Evolutionary conservation across 1,284 basidiomycete genomes (phyloP), one percentile per base, ranked within the genome.

Genomic region (Hypsizygus ulmarius): DNA sequence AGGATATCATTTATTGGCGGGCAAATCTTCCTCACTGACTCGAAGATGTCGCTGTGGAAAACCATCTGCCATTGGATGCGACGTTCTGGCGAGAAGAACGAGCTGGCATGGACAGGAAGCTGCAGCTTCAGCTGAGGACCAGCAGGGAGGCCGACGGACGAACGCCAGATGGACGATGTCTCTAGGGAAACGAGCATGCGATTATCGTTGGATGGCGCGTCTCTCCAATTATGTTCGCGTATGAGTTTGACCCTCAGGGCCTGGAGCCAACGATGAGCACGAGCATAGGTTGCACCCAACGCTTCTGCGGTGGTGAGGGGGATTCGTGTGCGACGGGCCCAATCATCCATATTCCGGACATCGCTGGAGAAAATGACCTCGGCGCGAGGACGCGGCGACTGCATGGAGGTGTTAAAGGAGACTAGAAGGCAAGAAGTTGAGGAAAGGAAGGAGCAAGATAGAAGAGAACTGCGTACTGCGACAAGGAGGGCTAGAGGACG

Each of bases 41-140:
- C 85, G 70, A 90, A 90, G 49, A 84, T 81, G 63, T 88, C 86
- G 60, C 80, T 82, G 65, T 90, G 87, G 64, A 90, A 90, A 55
- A 89, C 86, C 87, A 90, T 90, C 64, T 90, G 81, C 87, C 88
- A 90, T 61, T 90, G 87, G 37, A 90, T 78, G 53, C 85, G 78
- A 57, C 88, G 73, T 64, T 90, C 85, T 10, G 87, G 86, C 44
- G 84, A 85, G 69, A 90, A 90, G 67, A 90, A 90, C 14, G 87
- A 87, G 27, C 82, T 84, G 39, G 87, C 87, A 55, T 90, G 79
- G 48, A 81, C 71, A 5, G 87, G 87, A 40, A 89, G 77, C 61
- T 87, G 81, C 7, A 90, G 71, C 41, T 76, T 82, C 55, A 87
- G 72, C 59, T 80, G 76, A 45, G 87, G 87, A 43, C 84, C 84